Evolutionary conservation across 179 eudicot species (phyloP).

Genomic region (Camellia oleifera): DNA sequence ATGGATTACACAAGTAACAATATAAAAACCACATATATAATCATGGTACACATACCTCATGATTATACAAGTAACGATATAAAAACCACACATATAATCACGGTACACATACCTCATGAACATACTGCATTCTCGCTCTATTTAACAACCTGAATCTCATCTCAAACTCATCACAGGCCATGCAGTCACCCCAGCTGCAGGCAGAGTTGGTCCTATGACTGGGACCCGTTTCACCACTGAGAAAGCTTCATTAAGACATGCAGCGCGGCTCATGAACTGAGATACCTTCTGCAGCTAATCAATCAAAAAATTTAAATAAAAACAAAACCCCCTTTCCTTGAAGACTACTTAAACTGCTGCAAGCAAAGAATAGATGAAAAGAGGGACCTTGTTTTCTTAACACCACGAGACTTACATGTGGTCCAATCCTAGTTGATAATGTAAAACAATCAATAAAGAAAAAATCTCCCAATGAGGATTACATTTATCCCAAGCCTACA

Average conservation of each 20-base stretch:
- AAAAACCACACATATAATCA: background rate
- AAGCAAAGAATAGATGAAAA: background rate
- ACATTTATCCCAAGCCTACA: background rate
- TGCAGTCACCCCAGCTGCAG: conserved; percentile 64
- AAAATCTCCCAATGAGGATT: background rate
- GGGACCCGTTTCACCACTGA: conserved; percentile 94
- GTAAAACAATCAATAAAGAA: background rate
- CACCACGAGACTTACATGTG: background rate
- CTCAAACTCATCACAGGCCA: conserved; percentile 86
- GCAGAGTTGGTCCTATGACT: conserved; percentile 73
- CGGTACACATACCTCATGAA: background rate
- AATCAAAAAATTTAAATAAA: background rate
- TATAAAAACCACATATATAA: too few relatives aligned
- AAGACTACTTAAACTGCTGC: background rate
- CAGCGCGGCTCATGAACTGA: conserved; percentile 87
- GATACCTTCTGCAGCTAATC: conserved; percentile 78
- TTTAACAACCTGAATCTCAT: conserved; percentile 26
- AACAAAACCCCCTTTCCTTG: background rate
- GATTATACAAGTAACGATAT: background rate
- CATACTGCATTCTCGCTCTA: background rate
- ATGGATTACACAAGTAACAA: too few relatives aligned
- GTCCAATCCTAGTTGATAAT: background rate
- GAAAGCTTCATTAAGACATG: conserved; percentile 95
- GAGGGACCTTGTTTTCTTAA: background rate
- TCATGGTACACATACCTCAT: too few relatives aligned